Evolutionary conservation across 2,329 filamentous ascomycete species (phyloP), one percentile per base, ranked within the genome.

Genomic region (Juglanconis sp.): DNA sequence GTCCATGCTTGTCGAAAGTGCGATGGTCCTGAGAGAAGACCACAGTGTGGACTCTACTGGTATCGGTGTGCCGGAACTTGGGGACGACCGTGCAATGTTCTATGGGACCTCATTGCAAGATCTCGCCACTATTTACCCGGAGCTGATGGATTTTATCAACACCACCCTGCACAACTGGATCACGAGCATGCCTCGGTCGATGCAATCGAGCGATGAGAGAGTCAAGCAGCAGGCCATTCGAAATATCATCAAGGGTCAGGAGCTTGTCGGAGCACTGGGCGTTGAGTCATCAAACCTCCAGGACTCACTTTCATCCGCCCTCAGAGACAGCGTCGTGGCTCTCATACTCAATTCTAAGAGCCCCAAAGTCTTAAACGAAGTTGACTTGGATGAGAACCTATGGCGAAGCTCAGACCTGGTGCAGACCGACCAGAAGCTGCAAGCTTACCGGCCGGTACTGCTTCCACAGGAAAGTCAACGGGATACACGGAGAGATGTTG

Each of bases 181-280:
- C 31, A 85, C 86, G 2, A 88, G 91, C 46, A 81, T 99, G 17
- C 88, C 94, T 5, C 84, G 92, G 15, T 75, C 91, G 13, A 93
- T 97, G 86, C 91, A 94, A 71, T 85, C 87, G 8, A 89, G 87
- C 65, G 92, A 98, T 67, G 92, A 96, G 66, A 80, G 81, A n/a
- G 79, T 82, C 34, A 96, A 96, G 71, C 81, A 86, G 63, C 82
- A 83, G 58, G 86, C 88, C 2, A 82, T 98, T 32, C 82, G 83
- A 34, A 91, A 94, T 64, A 82, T 99, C n/a, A 84, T 88, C 13
- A 88, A 87, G 52, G 87, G 90, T 0, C 87, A 91, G 56, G 80
- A 84, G 35, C 72, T 94, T 7, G 76, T 95, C 24, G 82, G 81
- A 17, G 78, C 82, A 4, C 77, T 91, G 17, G 82, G 85, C 4